Evolutionary conservation across 306 rosid species (phyloP), one percentile per base, ranked within the genome.

Genomic region (Vigna angularis): DNA sequence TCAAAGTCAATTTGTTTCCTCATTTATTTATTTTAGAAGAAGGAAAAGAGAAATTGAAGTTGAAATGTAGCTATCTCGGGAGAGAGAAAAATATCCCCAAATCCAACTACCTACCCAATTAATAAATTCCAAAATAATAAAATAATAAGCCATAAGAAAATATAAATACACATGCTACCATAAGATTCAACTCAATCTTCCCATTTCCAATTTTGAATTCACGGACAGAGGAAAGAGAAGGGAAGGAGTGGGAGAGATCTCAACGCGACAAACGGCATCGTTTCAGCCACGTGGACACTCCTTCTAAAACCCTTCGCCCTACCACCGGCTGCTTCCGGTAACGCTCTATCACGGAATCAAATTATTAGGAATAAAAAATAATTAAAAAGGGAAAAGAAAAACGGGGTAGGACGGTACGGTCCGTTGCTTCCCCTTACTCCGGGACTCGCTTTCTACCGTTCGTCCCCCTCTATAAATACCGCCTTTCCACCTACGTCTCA

Each of bases 401-500:
- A 52, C 10, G 17, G 55, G 55, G 66, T 36, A 30, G 47, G 52
- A 36, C 82, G 58, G 85, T 82, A 79, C 81, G 81, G 74, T 72
- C 73, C 50, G 38, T 64, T 52, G 61, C 75, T 57, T 67, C 20
- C 79, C 38, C 69, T 52, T 17, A 52, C 70, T 73, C 50, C 34
- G 7, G 9, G 6, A 18, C 70, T 36, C 26, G 34, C 74, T 73
- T 56, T 30, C 66, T 65, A 22, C 58, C 66, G 4, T 56, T 16
- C 51, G 4, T 55, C 73, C 36, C 59, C 64, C 9, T 3, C 79
- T 88, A 90, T 92, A 92, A 92, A 92, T 90, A 84, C 4, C 57
- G 59, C 17, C 84, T 53, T 70, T 1, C 20, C 7, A 3, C 0
- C 0, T 0, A 1, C 0, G 0, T 61, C 0, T 4, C 26, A 0